Base-by-base conservation (phyloP, 2,329 filamentous ascomycete species). In the Aureobasidium sp. region DNA sequence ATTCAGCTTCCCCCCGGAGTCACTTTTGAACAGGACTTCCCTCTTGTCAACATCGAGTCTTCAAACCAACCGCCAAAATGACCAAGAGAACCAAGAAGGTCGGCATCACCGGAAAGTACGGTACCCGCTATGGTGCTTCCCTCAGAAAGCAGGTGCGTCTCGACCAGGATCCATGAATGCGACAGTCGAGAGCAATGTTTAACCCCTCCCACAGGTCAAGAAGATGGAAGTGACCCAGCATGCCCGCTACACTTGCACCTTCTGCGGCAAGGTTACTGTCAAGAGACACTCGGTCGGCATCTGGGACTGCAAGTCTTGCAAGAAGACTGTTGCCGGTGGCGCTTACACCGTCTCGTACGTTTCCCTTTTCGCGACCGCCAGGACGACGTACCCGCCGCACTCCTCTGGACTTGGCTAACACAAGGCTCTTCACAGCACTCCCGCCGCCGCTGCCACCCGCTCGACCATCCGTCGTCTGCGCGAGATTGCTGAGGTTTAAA, bases 161-260 rank as follows among this genome's bases (percentile, higher is more conserved):
- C 55, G 42, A 39, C 29, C 55, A 58, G 55, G 42, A 58, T 45
- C 53, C 27, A 44, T 31, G 25, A 57, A 45, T 57, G 53, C 41
- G 55, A 58, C 41, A 27, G 55, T 48, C 55, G 42, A 37, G 55
- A 48, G 41, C 55, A 29, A n/a, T 17, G 34, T 58, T 58, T 58
- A 58, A 58, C 55, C 55, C 42, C 55, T 58, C 55, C 39, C 55
- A 62, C 60, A 62, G 60, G 88, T 94, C 77, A 97, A 97, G 91
- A 97, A 97, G 90, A 96, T 97, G 89, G 94, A 97, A 88, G 90
- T 97, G 80, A 90, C 90, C 75, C 94, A 97, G 82, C 94, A 99
- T 85, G 91, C 91, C 83, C 89, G 89, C 79, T 97, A 97, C 80
- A 87, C 87, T 77, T 97, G 93, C 87, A 93, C 92, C 70, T 99